Base-by-base conservation (phyloP, 768 basidiomycete genomes). In the Rhodotorula sphaerocarpa region DNA sequence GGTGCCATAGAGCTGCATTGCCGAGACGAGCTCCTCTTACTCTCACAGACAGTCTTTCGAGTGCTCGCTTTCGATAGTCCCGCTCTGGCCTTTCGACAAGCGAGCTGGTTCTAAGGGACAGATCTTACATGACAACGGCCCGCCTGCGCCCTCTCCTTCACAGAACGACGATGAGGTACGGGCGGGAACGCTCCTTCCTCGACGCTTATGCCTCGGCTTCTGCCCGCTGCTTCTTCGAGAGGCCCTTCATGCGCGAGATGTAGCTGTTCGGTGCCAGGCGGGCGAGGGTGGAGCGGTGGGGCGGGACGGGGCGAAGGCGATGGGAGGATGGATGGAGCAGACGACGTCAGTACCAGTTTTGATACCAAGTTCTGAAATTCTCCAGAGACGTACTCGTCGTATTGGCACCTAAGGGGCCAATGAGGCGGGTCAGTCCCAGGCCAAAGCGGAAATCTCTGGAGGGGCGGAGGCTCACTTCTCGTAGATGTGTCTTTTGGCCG, bases 341-440 rank as follows among this genome's bases (percentile, higher is more conserved):
- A 18, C 14, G n/a, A 36, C 14, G 43, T 44, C 25, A 39, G 48
- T 34, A 25, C 16, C 4, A 16, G 50, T 5, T 25, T 7, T 12
- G 25, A 25, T 18, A 25, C 9, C 25, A 41, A 20, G 14, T 14
- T 2, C 41, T 31, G 18, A 11, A 9, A 33, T 16, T 15, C 30
- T n/a, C 4, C 3, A 20, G 25, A 25, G n/a, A 47, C 70, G 30
- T 28, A 70, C 71, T 72, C 71, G 68, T 72, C 71, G 59, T 72
- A 72, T 60, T 71, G 68, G 66, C 71, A 72, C 60, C 71, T 72
- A 27, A 7, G 47, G n/a, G 15, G 27, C 28, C 31, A 36, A 42
- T n/a, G n/a, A 43, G 42, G 50, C 15, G 50, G 28, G 57, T 41
- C 31, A 42, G 44, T 3, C 6, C 6, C 11, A 12, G 2, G n/a